Conservation (phyloP, 1,284 basidiomycete species). For the Caloboletus firmus region DNA sequence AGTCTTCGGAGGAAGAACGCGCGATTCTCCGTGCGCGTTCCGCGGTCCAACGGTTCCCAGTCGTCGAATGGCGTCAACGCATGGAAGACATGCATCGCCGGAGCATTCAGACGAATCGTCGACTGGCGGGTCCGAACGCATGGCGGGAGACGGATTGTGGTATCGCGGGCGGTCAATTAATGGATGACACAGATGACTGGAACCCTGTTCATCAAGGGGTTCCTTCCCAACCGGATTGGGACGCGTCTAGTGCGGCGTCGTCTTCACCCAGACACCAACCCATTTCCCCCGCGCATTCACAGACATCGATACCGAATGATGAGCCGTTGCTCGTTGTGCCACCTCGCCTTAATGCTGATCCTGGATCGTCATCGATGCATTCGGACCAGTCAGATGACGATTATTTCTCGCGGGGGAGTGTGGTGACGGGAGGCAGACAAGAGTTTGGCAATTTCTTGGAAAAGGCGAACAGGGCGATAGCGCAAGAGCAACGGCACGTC, state of each 20-base stretch:
- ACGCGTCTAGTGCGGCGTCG: slow-evolving; percentile 38
- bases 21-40: slow-evolving; percentile 89
- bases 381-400: slow-evolving; percentile 52
- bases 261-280: slow-evolving; percentile 33
- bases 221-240: slow-evolving; percentile 58
- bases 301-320: slow-evolving; percentile 43
- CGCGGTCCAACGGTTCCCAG: slow-evolving; percentile 92
- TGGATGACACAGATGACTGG: slow-evolving; percentile 56
- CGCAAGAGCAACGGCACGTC: slow-evolving; percentile 68
- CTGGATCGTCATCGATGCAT: slow-evolving; percentile 24
- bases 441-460: slow-evolving; percentile 81
- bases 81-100: slow-evolving; percentile 93
- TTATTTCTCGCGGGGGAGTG: slow-evolving; percentile 46
- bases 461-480: slow-evolving; percentile 79
- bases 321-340: slow-evolving; percentile 32
- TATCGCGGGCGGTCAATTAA: slow-evolving; percentile 43
- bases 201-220: slow-evolving; percentile 50
- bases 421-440: slow-evolving; percentile 36
- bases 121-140: slow-evolving; percentile 67
- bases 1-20: slow-evolving; percentile 86
- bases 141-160: slow-evolving; percentile 77
- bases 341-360: slow-evolving; percentile 20
- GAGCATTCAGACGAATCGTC: slow-evolving; percentile 72
- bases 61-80: slow-evolving; percentile 93
- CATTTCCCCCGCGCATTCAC: slow-evolving; percentile 50